These are phyloP conservation scores for Rosa multiflora DNA, from an alignment of 306 rosid genomes.

Conservation along the genomic window DNA sequence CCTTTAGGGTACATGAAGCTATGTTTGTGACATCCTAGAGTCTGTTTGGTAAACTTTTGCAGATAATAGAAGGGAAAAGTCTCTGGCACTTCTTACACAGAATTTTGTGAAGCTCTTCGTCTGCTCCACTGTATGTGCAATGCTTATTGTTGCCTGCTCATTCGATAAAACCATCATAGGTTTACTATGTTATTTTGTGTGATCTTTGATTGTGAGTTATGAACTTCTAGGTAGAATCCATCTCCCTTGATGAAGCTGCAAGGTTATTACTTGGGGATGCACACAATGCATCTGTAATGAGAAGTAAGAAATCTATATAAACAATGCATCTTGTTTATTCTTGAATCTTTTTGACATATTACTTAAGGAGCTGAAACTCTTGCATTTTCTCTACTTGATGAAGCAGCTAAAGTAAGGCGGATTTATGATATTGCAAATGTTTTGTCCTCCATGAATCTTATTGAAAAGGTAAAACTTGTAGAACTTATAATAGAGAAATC, in stretches of 20 bases:
- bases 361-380: conserved; percentile 2
- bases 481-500: background rate
- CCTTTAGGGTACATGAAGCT: background rate
- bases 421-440: conserved; percentile 95
- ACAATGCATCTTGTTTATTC: background rate
- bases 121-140: conserved; percentile 68
- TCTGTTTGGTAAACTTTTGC: conserved; percentile 21
- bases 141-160: background rate
- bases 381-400: conserved; percentile 25
- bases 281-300: conserved; percentile 64
- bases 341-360: background rate
- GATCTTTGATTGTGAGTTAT: conserved; percentile 12
- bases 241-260: conserved; percentile 96
- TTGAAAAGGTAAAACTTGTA: conserved; percentile 61
- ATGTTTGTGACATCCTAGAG: background rate
- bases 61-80: conserved; percentile 87
- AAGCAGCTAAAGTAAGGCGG: conserved; percentile 91
- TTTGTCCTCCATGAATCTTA: conserved; percentile 77
- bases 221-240: conserved; percentile 49
- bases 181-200: background rate
- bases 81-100: conserved; percentile 83
- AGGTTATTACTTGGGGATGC: conserved; percentile 81
- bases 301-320: conserved; percentile 44
- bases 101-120: conserved; percentile 93
- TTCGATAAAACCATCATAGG: background rate